A percentile compares a stretch with the other conserved stretches of the same genome.
Evolutionary conservation across 139 green algal genomes (phyloP).

Genomic region (Volvox reticuliferus): DNA sequence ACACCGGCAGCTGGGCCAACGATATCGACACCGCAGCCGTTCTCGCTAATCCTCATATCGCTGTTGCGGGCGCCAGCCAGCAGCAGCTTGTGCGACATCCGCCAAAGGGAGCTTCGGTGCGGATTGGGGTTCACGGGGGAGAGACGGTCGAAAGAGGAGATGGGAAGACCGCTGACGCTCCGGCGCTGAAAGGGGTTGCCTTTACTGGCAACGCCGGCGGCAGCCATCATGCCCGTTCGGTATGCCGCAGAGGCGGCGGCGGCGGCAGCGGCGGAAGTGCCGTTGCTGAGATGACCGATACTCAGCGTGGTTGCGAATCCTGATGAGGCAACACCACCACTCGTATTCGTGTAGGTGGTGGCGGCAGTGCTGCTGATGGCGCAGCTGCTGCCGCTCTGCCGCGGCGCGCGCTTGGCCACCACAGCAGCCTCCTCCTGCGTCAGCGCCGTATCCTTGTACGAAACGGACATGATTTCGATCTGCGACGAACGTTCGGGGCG

Average conservation of each 20-base stretch:
- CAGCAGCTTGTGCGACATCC: background rate
- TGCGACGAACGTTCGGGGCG: background rate
- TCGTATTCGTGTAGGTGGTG: background rate
- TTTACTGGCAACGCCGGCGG: background rate
- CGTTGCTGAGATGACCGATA: background rate
- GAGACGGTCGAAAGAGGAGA: background rate
- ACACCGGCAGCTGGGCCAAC: background rate
- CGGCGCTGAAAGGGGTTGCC: background rate
- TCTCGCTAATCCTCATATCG: background rate
- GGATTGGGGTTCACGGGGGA: background rate
- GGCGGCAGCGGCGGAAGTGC: no score
- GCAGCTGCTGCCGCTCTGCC: background rate
- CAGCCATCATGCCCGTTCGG: background rate
- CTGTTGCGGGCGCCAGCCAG: no score
- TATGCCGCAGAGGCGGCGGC: background rate
- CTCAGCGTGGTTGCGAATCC: no score
- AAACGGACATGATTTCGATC: constrained; percentile 34
- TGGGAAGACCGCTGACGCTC: background rate
- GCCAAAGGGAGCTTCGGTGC: background rate
- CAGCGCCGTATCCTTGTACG: constrained; percentile 27
- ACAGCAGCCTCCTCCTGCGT: constrained; percentile 17
- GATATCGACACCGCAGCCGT: background rate
- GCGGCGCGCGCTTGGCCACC: background rate
- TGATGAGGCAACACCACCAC: no score
- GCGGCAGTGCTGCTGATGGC: background rate